Evolutionary conservation across 2,329 filamentous ascomycete genomes (phyloP), one percentile per base, ranked within the genome.

Genomic region (Arthrocladium fulminans): DNA sequence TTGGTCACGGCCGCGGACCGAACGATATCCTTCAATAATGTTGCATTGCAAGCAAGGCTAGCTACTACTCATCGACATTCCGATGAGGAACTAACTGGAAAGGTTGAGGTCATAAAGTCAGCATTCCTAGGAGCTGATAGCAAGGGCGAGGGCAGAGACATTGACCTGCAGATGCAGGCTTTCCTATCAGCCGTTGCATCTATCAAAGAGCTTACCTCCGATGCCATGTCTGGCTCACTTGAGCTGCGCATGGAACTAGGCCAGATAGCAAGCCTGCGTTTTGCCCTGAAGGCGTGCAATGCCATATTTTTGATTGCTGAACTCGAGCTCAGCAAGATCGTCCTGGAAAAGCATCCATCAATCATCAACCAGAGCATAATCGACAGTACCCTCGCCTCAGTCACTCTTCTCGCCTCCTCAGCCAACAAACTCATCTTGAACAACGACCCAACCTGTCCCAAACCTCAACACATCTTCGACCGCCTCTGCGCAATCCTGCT

Each of bases 401-500:
- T 73, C 39, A 60, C 64, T 10, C 57, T 61, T 5, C 57, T 63
- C 23, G 60, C 64, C 29, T 69, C 67, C 6, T 67, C 51, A 53
- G 56, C 25, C 51, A 58, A 60, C 66, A 6, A 59, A 2, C 9
- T 27, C 48, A 17, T 23, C 19, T 39, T 32, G 2, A 23, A 35
- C 9, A 40, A 34, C 19, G 22, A 39, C 20, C 13, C 23, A 5
- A 38, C 17, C 15, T 32, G 23, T 8, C 30, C 34, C 37, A n/a
- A 35, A 22, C 43, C 55, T 17, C 58, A 67, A 1, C 62, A 66
- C 1, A 67, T 81, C 39, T 81, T 72, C 63, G 66, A 68, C 3
- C 73, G 75, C 35, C 63, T 81, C 8, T 81, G 77, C 59, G 65
- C 71, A 29, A 65, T 79, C 8, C 64, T 75, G 48, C 73, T 72